phyloP scores from a whole-genome alignment of 805 yeast genomes.

The Naumovozyma baii region DNA sequence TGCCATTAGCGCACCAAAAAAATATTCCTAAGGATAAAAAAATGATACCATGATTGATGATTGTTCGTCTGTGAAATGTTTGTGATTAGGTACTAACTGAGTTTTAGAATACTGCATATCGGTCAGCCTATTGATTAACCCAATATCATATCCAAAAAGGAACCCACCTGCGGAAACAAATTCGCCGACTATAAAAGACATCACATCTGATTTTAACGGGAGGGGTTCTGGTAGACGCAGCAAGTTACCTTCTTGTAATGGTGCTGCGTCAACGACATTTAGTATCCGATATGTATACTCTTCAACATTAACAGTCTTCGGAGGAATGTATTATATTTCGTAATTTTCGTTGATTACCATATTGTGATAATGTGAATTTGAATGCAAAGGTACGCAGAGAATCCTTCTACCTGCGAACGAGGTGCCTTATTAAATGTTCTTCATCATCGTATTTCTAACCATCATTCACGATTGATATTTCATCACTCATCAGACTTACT shows the following conservation, averaged over 20 bases:
- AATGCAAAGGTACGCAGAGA: no score
- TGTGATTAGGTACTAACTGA: conserved; percentile 42
- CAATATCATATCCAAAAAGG: conserved; percentile 84
- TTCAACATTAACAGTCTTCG: no score
- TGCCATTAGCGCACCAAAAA: conserved; percentile 49
- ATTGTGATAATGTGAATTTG: no score
- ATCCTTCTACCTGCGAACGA: no score
- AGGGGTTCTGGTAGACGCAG: conserved; percentile 23
- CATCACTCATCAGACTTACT: no score
- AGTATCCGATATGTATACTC: background rate
- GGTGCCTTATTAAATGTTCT: no score
- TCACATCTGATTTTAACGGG: conserved; percentile 40
- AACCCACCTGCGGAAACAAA: conserved; percentile 88
- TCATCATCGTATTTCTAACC: no score
- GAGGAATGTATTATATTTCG: no score
- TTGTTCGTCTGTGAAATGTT: conserved; percentile 48
- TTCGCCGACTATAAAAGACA: conserved; percentile 65
- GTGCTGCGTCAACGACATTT: background rate
- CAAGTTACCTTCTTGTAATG: background rate
- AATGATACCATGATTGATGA: conserved; percentile 66
- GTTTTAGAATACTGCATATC: conserved; percentile 62
- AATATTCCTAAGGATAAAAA: conserved; percentile 75
- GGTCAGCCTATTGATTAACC: conserved; percentile 65
- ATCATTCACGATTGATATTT: no score
- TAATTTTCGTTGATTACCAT: no score